Percentiles rank a stretch among this genome's conserved stretches.
Evolutionary conservation across 2,329 filamentous ascomycete genomes (phyloP).

Genomic region (Fusarium nelsonii): DNA sequence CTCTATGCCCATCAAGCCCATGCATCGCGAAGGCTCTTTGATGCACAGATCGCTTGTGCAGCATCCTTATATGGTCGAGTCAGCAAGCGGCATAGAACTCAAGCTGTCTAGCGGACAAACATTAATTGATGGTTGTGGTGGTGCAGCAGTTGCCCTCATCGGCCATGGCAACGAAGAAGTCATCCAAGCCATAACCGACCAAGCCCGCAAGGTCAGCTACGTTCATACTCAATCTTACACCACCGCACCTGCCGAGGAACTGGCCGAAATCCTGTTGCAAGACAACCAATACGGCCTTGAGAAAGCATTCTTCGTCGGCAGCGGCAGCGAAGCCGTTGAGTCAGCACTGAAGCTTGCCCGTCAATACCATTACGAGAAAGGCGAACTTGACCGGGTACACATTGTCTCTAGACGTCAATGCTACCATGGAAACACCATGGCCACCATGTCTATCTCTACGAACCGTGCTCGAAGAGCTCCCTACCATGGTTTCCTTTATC

Average conservation of each 20-base stretch:
- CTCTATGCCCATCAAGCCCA: neutral
- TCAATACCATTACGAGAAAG: slow-evolving; percentile 56
- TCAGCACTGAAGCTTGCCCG: slow-evolving; percentile 61
- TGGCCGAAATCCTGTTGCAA: neutral
- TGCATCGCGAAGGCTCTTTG: slow-evolving; percentile 1
- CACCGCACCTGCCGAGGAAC: slow-evolving; percentile 15
- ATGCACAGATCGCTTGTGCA: slow-evolving; percentile 28
- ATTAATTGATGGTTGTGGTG: slow-evolving; percentile 20
- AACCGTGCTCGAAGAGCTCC: slow-evolving; percentile 17
- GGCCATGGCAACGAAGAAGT: slow-evolving; percentile 18
- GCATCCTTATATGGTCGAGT: slow-evolving; percentile 22
- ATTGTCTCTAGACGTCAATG: slow-evolving; percentile 13
- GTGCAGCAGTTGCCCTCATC: slow-evolving; percentile 14
- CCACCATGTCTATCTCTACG: slow-evolving; percentile 24
- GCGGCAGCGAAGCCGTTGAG: slow-evolving; percentile 57
- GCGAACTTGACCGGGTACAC: neutral
- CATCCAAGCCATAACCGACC: slow-evolving; percentile 18
- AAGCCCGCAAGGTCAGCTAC: slow-evolving; percentile 20
- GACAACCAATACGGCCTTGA: slow-evolving; percentile 19
- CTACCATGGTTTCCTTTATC: slow-evolving; percentile 10
- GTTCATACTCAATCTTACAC: slow-evolving; percentile 29
- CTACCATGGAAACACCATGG: slow-evolving; percentile 28
- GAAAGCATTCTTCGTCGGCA: slow-evolving; percentile 45
- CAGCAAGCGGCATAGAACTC: neutral
- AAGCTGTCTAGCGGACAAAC: slow-evolving; percentile 3